Evolutionary conservation across 1,284 basidiomycete genomes (phyloP), one percentile per base, ranked within the genome.

Genomic region (Ceratobasidium sp.): DNA sequence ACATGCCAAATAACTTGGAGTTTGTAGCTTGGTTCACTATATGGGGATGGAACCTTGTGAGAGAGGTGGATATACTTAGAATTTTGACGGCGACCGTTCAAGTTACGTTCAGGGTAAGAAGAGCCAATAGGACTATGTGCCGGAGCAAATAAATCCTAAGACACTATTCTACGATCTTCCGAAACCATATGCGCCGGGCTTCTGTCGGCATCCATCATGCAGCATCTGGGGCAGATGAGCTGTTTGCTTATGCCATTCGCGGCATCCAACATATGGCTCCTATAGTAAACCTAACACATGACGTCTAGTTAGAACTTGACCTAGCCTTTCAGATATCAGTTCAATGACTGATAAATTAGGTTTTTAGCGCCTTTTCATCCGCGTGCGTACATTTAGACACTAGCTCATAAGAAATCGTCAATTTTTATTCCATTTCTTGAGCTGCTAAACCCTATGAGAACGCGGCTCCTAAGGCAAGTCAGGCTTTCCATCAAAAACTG

Each of bases 201-300:
- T 71, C 69, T 59, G 69, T 71, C 69, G 69, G 69, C n/a, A 23
- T n/a, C 61, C 17, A 13, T 57, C 59, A 9, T n/a, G 44, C 12
- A 64, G 42, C 6, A 46, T 20, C 23, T 44, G 23, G 20, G 61
- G 42, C 17, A 64, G 23, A 42, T 38, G 3, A 26, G 20, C 61
- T 17, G 20, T 33, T 33, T 33, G 33, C 33, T 33, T 33, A 33
- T n/a, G 40, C 13, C 23, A 42, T 40, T 23, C 61, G 20, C 44
- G 61, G 44, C 23, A 12, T 40, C 23, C 6, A 20, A 44, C 61
- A 44, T 40, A 64, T 64, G 61, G 42, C 33, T 42, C n/a, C 13
- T 20, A 42, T 17, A 4, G 15, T 20, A 17, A 23, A 59, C 57
- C 57, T 59, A 26, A 59, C 52, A 54, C 52, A 54, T 26, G 52